Base-by-base conservation (phyloP, 306 rosid species). In the Corylus avellana region DNA sequence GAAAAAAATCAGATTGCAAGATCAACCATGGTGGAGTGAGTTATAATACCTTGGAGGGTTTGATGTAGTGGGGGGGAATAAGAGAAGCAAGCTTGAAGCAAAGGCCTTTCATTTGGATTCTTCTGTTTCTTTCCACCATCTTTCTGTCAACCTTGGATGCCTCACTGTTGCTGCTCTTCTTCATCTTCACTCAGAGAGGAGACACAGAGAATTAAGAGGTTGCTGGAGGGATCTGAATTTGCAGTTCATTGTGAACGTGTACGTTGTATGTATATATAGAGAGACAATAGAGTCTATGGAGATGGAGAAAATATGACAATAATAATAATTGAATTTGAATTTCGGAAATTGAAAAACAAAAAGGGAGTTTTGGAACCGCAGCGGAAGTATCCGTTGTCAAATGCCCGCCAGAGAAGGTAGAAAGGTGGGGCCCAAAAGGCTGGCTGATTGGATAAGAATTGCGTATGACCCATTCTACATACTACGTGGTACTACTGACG, bases 81-180 rank as follows among this genome's bases (percentile, higher is more conserved):
- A 85, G 87, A 39, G 95, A 85, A 76, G 87, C 79, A 32, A 92
- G 97, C 82, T 89, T 86, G 66, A 80, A 32, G 74, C 90, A 91
- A 44, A 92, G 96, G 9, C 75, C 59, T 86, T 92, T 92, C 96
- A 92, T 89, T 32, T 86, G 92, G 73, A 84, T 84, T 86, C 96
- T 89, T 51, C 97, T 83, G 81, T 92, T 91, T 59, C 70, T 89
- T 77, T 92, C 97, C 68, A 89, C 75, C 20, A 84, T 88, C 81
- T 90, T 92, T 14, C 97, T 84, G 59, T 92, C 96, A 1, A 74
- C 86, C 75, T 90, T 92, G 4, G 82, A 32, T 1, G 89, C 58
- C 2, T 74, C 63, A 6, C 69, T 62, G 62, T 12, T 46, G 4
- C 69, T 68, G 69, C 16, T 46, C 37, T 70, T 80, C 78, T 68